These are phyloP conservation scores for Vinca minor DNA, from an alignment of 257 asterid genomes.

Conservation along the genomic window DNA sequence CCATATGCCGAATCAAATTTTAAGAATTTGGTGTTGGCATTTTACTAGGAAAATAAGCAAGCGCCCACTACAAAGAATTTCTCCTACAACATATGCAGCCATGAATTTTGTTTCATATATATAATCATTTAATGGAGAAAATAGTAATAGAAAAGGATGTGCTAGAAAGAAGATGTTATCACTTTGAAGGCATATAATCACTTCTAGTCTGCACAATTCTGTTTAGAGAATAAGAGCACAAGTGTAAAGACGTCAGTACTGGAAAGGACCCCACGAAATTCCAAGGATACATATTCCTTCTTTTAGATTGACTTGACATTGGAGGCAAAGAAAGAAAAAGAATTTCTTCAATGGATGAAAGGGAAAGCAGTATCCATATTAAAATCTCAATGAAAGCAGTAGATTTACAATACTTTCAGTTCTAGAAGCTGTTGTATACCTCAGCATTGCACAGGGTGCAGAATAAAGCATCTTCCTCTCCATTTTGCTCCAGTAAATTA, in stretches of 20 bases:
- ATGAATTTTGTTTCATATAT: not conserved
- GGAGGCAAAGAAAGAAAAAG: not conserved
- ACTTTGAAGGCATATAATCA: not conserved
- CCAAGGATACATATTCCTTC: not conserved
- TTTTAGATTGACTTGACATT: not conserved
- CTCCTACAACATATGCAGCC: not conserved
- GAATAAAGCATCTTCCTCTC: conserved; percentile 86
- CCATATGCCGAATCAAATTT: not conserved
- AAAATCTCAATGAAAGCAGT: conserved; percentile 2
- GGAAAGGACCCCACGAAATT: not conserved
- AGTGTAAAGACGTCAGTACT: not conserved
- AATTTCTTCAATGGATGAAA: not conserved
- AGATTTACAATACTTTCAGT: not conserved
- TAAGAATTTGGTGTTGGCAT: not conserved
- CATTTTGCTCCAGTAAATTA: conserved; percentile 37
- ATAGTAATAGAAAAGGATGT: too few relatives aligned
- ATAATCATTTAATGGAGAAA: not conserved
- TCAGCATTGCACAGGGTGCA: conserved; percentile 95
- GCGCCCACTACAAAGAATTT: not conserved
- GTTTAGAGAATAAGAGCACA: not conserved
- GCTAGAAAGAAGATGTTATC: not conserved
- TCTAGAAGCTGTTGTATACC: conserved; percentile 33
- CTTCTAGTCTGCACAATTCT: not conserved
- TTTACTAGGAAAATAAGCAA: not conserved
- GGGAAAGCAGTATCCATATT: not conserved